Base-by-base conservation (phyloP, 345 rosid species). In the Diplotaxis tenuifolia region DNA sequence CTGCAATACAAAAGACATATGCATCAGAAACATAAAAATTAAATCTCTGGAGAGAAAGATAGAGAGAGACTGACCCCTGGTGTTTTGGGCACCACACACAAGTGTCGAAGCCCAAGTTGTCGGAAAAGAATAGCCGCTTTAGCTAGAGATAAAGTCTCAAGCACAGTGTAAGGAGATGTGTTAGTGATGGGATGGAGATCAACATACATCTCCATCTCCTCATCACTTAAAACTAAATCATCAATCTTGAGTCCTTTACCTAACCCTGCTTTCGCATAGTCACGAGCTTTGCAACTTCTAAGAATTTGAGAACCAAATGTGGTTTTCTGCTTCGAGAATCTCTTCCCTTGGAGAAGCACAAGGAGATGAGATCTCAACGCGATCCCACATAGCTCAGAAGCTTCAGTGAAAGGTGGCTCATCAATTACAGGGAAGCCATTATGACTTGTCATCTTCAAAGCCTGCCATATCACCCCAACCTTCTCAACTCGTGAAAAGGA, bases 401-500 rank as follows among this genome's bases (percentile, higher is more conserved):
- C 85, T 29, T 83, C 86, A 1, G 90, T 66, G 78, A 76, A 89
- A 50, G 96, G 96, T 3, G 98, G 96, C 83, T 90, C 96, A 23
- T 90, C 86, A 12, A 87, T 88, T 70, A 93, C 96, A 2, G 98
- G 96, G 80, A 93, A 93, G 7, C 96, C 98, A 54, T 93, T 85
- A 56, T 93, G 98, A 59, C 79, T 80, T 7, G 96, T 90, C 60
- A 45, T 9, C 65, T 57, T 82, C 71, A 93, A 68, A 59, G 86
- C 80, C 22, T 85, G 82, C 28, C 84, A 21, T 68, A 93, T 80
- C 34, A 81, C 84, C 9, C 88, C 89, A 6, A 90, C 96, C 22
- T 86, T 90, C 55, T 93, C 98, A 56, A 90, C 76, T 64, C 90
- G 88, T 1, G 81, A 80, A 70, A 93, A 93, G 0, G 84, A 74